Base-by-base conservation (phyloP, 2,329 filamentous ascomycete genomes). In the Zelopaecilomyces penicillatus region DNA sequence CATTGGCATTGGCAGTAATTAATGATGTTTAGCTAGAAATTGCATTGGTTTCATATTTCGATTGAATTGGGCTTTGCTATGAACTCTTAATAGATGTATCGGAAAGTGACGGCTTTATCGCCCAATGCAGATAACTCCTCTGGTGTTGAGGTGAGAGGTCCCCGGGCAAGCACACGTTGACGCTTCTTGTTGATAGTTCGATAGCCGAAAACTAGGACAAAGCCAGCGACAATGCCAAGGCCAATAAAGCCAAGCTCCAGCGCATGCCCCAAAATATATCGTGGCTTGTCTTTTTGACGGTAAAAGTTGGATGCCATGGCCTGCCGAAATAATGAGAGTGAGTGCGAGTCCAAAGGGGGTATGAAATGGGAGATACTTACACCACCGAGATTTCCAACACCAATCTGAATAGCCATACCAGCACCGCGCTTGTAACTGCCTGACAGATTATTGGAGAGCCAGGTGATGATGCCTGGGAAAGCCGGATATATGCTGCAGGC, bases 401-500 rank as follows among this genome's bases (percentile, higher is more conserved):
- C 76, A 41, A 84, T 82, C 36, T 81, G 77, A 9, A 84, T 64
- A 0, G 79, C 81, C 73, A 83, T 83, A 2, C 79, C 80, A 0
- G 72, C 75, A 6, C 73, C 74, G 5, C 80, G 70, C 62, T 94
- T 94, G 61, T 73, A 73, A 38, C 66, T 70, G 0, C 72, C 71
- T 44, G 90, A 80, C 8, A 85, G 73, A 48, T 94, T 94, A 60
- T 93, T 94, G 31, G 78, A 76, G 0, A 82, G 68, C 88, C 88
- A 94, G 0, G 83, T 74, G 41, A 94, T 84, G 1, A 84, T 83
- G 43, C 90, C 90, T 0, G 86, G 70, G 46, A 93, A 85, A 29
- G 78, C 81, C 0, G 88, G 86, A 52, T 91, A 93, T 45, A 93
- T 89, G 2, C 85, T 84, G 46, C 87, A 75, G 0, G 87, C 83